These are phyloP conservation scores for Diplodia sapinea DNA, from an alignment of 2,329 filamentous ascomycete genomes.

Conservation along the genomic window DNA sequence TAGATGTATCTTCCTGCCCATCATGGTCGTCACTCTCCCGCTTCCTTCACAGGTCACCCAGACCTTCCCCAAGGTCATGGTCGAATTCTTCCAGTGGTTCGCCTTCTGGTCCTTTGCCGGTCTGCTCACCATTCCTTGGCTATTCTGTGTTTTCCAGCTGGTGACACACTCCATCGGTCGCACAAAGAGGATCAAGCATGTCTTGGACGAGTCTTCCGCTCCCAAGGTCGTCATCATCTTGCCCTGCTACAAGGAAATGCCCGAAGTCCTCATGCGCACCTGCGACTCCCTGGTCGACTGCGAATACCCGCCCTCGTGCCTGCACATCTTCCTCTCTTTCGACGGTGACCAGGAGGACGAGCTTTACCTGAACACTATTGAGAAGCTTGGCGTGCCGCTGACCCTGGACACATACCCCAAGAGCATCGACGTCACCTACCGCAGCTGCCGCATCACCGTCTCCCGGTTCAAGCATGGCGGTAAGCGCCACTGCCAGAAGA, in stretches of 20 bases:
- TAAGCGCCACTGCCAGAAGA: constrained; percentile 92
- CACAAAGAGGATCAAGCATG: constrained; percentile 79
- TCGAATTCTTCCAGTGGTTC: constrained; percentile 84
- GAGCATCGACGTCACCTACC: constrained; percentile 89
- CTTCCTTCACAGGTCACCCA: constrained; percentile 74
- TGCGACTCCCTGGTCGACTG: constrained; percentile 91
- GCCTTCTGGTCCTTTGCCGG: constrained; percentile 92
- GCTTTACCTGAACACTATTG: constrained; percentile 83
- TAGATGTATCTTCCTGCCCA: constrained; percentile 84
- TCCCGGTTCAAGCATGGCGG: constrained; percentile 93
- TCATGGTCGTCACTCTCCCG: constrained; percentile 92
- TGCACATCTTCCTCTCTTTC: constrained; percentile 94
- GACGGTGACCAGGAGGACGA: constrained; percentile 90
- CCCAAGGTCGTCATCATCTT: constrained; percentile 96
- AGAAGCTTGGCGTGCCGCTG: constrained; percentile 80
- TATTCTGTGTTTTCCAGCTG: constrained; percentile 90
- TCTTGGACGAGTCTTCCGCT: constrained; percentile 81
- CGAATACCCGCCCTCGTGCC: constrained; percentile 89
- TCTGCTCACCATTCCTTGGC: constrained; percentile 85
- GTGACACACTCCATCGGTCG: constrained; percentile 86
- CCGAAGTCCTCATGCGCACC: constrained; percentile 80
- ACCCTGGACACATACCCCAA: constrained; percentile 79
- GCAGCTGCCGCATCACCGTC: constrained; percentile 81
- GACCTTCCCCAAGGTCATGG: constrained; percentile 73
- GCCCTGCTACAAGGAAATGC: constrained; percentile 94